Conservation (phyloP, 1,284 basidiomycete species). For the Rhodotorula sp. region DNA sequence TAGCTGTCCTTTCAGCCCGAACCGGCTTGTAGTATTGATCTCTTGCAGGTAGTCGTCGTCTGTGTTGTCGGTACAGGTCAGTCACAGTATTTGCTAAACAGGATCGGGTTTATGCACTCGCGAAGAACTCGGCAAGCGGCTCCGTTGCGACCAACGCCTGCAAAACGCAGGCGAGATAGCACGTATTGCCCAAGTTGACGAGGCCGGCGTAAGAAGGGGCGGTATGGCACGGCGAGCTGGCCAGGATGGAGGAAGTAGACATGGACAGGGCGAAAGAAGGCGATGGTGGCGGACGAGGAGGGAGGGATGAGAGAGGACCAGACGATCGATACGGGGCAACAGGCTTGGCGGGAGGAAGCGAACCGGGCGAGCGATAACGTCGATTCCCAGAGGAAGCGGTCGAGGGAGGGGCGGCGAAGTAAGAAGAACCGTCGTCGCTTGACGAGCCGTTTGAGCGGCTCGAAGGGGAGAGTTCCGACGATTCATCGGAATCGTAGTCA, state of each 20-base stretch:
- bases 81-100: neutral
- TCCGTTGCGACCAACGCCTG: conserved; percentile 90
- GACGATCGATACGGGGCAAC: neutral
- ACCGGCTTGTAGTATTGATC: conserved; percentile 80
- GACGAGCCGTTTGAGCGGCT: neutral
- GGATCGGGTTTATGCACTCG: conserved; percentile 57
- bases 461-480: neutral
- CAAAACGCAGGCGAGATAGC: conserved; percentile 96
- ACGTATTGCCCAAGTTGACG: conserved; percentile 96
- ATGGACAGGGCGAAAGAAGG: too few relatives aligned
- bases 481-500: neutral
- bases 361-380: too few relatives aligned
- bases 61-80: conserved; percentile 46
- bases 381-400: neutral
- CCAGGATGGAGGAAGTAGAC: too few relatives aligned
- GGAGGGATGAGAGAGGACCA: too few relatives aligned
- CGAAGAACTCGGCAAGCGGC: conserved; percentile 85
- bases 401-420: neutral
- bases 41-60: conserved; percentile 84
- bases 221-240: neutral
- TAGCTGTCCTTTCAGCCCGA: conserved; percentile 83
- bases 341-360: too few relatives aligned
- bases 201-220: conserved; percentile 65
- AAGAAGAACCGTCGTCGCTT: neutral
- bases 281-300: too few relatives aligned